Evolutionary conservation across 352 stramenopile species (phyloP), one percentile per base, ranked within the genome.

Genomic region (Blastocystis sp.): DNA sequence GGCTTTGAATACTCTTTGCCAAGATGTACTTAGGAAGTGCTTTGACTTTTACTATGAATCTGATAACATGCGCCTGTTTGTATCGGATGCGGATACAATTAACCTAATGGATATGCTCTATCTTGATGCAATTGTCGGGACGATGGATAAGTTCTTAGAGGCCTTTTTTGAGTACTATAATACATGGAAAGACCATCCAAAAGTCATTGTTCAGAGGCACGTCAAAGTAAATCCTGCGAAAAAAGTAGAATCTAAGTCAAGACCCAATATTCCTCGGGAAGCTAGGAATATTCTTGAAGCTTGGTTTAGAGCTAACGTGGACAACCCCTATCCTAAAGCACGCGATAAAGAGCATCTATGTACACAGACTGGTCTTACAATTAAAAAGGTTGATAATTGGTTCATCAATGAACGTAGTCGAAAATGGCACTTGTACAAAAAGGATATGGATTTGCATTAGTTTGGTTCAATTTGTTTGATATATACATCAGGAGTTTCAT

Each of bases 341-440:
- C 11, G 53, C 20, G 70, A 80, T 13, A 80, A 80, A 39, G 70
- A 80, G 47, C 70, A 29, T n/a, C 41, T 80, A 20, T 62, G 70
- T 63, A 34, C 18, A n/a, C 9, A 20, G 13, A 63, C 70, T 23
- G 70, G 47, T 1, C 70, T 80, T 3, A 34, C 70, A 9, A 62
- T 80, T 4, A 80, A 80, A 29, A 80, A 80, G 54, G 39, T 80
- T 15, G 70, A 80, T 18, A 80, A 80, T 41, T 80, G 70, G 70
- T 80, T 80, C 43, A 80, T 80, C 34, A 80, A 80, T 43, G 70
- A 80, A 61, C 47, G 70, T 1, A 80, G 70, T 80, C 41, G 70
- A 37, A 80, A 80, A 47, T 80, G 70, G 70, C 70, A 80, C 50
- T 50, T 66, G n/a, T 80, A 80, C 56, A 55, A n/a, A 47, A 61